Evolutionary conservation across 2,329 filamentous ascomycete species (phyloP).

Genomic region (Sporothrix curviconia): DNA sequence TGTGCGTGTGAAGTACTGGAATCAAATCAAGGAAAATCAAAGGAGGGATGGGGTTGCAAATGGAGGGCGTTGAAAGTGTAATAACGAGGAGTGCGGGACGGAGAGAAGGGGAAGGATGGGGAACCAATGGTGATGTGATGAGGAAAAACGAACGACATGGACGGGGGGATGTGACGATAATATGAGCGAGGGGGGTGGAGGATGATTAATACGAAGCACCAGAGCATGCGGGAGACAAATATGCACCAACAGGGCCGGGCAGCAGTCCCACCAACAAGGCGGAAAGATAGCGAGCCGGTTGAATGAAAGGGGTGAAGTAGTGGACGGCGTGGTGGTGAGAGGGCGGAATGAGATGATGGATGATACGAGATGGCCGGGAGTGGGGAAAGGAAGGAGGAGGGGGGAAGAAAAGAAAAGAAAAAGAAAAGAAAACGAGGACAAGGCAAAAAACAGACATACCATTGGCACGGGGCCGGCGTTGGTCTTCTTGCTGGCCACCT

Average conservation of each 20-base stretch:
- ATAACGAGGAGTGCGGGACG: not conserved
- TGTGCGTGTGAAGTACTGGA: too few species aligned
- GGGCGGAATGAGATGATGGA: constrained; percentile 4
- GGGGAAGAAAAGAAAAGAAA: not conserved
- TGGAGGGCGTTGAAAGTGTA: too few species aligned
- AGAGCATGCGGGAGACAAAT: not conserved
- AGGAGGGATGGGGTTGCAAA: too few species aligned
- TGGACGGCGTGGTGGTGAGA: not conserved
- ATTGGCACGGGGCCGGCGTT: constrained; percentile 74
- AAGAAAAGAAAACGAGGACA: not conserved
- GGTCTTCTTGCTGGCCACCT: constrained; percentile 76
- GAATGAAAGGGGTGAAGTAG: not conserved
- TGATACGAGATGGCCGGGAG: constrained; percentile 9
- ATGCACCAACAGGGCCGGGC: not conserved
- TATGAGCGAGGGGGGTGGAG: not conserved
- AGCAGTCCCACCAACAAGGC: too few species aligned
- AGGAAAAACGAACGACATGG: constrained; percentile 1
- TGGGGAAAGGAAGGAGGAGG: not conserved
- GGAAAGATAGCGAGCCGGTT: not conserved
- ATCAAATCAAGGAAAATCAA: too few species aligned
- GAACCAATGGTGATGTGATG: not conserved
- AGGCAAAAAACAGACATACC: constrained; percentile 50
- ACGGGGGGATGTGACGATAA: not conserved
- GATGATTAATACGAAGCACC: not conserved
- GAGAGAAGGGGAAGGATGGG: not conserved